Evolutionary conservation across 2,329 filamentous ascomycete genomes (phyloP), one percentile per base, ranked within the genome.

Genomic region (Colletotrichum lini): DNA sequence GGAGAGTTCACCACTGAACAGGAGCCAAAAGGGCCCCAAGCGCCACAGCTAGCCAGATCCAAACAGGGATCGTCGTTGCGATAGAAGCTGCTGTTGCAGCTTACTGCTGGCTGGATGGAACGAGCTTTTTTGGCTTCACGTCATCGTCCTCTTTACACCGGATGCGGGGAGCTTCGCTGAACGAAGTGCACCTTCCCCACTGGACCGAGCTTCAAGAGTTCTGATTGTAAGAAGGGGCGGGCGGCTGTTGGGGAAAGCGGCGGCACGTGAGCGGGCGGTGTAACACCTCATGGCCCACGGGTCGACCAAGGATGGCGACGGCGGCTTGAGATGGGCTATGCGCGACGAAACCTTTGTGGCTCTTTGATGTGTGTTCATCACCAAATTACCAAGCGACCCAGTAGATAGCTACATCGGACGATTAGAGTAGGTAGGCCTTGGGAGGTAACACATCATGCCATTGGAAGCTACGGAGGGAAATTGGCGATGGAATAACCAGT

Each of bases 121-220:
- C 3, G 26, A 23, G 13, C 4, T n/a, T 52, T 23, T 40, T 40
- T 40, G 47, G 21, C 30, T 62, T 49, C 45, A 42, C 30, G 45
- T 30, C 35, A 52, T 52, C n/a, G 35, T 62, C 21, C 47, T 15
- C 47, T 40, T 23, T 7, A n/a, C 47, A 53, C 53, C 63, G 38
- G 50, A 38, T 70, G 67, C 67, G 67, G 67, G 67, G 67, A 61
- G 56, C 63, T 56, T 54, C 44, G 54, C 35, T 10, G 35, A 38
- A 21, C 13, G 18, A 49, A 26, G 40, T 50, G 13, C n/a, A 35
- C 45, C 8, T 38, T 9, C n/a, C 61, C 53, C 52, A 9, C n/a
- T 58, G 44, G 23, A 42, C 26, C 12, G 12, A 67, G n/a, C 57
- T 53, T n/a, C 40, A 18, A 52, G 30, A 12, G 40, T 12, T 64